Evolutionary conservation across 306 rosid species (phyloP), one percentile per base, ranked within the genome.

Genomic region (Cajanus cajan): DNA sequence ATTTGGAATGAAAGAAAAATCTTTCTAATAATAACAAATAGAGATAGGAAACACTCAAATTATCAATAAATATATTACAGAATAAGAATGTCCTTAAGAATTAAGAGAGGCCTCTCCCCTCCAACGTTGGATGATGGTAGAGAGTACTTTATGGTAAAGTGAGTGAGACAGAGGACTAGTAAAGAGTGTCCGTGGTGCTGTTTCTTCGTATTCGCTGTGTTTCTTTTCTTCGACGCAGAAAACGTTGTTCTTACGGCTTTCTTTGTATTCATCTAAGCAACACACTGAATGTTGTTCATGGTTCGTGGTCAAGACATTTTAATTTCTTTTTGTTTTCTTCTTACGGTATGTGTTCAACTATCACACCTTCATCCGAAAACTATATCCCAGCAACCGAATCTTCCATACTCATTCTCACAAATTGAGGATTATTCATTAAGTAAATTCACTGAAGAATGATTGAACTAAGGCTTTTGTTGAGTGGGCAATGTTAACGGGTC

Each of bases 321-420:
- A 28, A 37, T 54, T 31, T 63, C 66, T 8, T n/a, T n/a, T 41
- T 45, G n/a, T 21, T 54, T 54, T 57, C 71, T 62, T 70, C 18
- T 63, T 64, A 8, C 16, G 24, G 33, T 65, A 70, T 43, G 18
- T 6, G 86, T 73, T 85, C 77, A 72, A 78, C 81, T 33, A 84
- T 87, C 89, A 72, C 81, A 22, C 33, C 81, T 59, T 31, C 44
- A 24, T 64, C 16, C 0, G 85, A 86, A 77, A 87, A 66, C 73
- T 71, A 77, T 76, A 62, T 66, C 73, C 61, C 77, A 83, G 68
- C 92, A 77, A 83, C 85, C 84, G 36, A 61, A 68, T 50, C 78
- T 74, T 58, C 64, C 58, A 47, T 47, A 14, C 25, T 9, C 51
- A 21, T 47, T 76, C 50, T 34, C 41, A 76, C 40, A n/a, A 25